Evolutionary conservation across 176 grass and related monocot species (phyloP), one percentile per base, ranked within the genome.

Genomic region (Oryza nivara): DNA sequence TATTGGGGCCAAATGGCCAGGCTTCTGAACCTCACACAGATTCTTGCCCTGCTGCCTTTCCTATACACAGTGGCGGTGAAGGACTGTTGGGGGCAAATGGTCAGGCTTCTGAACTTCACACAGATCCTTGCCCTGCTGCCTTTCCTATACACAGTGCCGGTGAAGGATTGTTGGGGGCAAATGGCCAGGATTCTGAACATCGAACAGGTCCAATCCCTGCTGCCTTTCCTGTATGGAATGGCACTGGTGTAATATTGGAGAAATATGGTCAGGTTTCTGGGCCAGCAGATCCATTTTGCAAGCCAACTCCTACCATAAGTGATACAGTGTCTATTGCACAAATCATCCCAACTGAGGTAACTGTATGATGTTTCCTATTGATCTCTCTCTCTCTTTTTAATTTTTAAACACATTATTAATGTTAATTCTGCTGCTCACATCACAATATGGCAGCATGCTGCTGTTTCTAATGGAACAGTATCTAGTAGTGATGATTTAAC

Each of bases 271-370:
- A 34, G 16, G 47, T 48, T 69, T 82, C 40, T 68, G 61, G 81
- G 68, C 72, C 47, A 25, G 34, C 35, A 36, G 35, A 84, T 64
- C 28, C 8, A 10, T 67, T 56, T 67, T 52, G 45, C 35, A 32
- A 67, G 66, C 60, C 17, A 78, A 79, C 19, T 70, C 76, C 77
- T 6, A 30, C 49, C 69, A 70, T 73, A 22, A 74, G 7, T 76
- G 43, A 76, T 63, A 45, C 64, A 70, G 17, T 4, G 9, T 20
- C 40, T 70, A 64, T 41, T 70, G 77, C 38, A 51, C 38, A 84
- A 75, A 66, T 36, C 52, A 63, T 65, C 14, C 72, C 43, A 52
- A 81, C 65, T 75, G 73, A 85, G 77, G 88, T 85, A 83, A 80
- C 26, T 71, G 20, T 81, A 10, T 60, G 61, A 74, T 79, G 9